phyloP scores from a whole-genome alignment of 805 yeast genomes.

The Candida xyloterini region DNA sequence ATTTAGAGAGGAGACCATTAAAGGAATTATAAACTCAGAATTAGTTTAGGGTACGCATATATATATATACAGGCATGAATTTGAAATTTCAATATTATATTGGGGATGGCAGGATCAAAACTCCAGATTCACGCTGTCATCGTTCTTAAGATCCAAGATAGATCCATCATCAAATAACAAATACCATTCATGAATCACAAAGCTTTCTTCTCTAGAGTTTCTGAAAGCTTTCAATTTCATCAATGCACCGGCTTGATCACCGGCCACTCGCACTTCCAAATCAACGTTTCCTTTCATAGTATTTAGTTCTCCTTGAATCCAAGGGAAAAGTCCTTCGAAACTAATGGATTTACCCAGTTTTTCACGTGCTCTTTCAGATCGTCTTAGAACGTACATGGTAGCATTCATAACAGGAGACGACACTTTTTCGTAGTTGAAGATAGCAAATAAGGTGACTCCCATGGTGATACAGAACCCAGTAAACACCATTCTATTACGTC shows the following conservation, averaged over 20 bases:
- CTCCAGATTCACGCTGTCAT: constrained; percentile 35
- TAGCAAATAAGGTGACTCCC: constrained; percentile 55
- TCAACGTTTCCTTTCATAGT: constrained; percentile 81
- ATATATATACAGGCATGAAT: not conserved
- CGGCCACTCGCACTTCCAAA: constrained; percentile 66
- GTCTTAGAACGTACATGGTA: constrained; percentile 78
- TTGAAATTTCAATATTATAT: too few relatives aligned
- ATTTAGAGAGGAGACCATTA: constrained; percentile 2
- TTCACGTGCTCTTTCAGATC: constrained; percentile 63
- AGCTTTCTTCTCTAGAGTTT: constrained; percentile 53
- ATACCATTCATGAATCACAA: constrained; percentile 62
- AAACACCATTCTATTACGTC: constrained; percentile 53
- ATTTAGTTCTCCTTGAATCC: constrained; percentile 84
- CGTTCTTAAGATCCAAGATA: constrained; percentile 46
- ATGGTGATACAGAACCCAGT: constrained; percentile 50
- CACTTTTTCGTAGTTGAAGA: constrained; percentile 91
- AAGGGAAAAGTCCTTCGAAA: constrained; percentile 74
- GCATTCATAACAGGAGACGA: constrained; percentile 87
- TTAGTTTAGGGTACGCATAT: not conserved
- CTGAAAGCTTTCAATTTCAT: constrained; percentile 71
- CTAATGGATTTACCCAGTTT: constrained; percentile 72
- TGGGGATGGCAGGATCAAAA: constrained; percentile 5
- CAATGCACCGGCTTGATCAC: constrained; percentile 53
- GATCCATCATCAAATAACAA: constrained; percentile 45
- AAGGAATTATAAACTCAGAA: too few relatives aligned